phyloP scores from a whole-genome alignment of 306 rosid genomes.

The Neltuma alba region DNA sequence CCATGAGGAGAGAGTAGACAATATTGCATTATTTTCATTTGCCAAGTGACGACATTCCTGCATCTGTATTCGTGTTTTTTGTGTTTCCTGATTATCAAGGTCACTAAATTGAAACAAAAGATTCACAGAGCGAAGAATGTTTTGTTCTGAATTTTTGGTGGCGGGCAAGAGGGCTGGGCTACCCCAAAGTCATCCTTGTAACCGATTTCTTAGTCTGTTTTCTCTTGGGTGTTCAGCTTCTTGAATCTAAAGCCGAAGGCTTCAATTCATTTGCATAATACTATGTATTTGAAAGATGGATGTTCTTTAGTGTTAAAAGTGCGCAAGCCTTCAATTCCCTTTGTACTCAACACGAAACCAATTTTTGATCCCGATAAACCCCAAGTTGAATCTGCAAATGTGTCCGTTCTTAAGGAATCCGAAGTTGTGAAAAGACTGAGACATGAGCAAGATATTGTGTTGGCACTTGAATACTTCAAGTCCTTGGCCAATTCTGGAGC shows the following conservation, averaged over 20 bases:
- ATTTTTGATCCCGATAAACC: constrained; percentile 42
- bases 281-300: constrained; percentile 74
- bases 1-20: constrained; percentile 68
- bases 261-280: not conserved
- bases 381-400: constrained; percentile 28
- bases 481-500: constrained; percentile 57
- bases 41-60: constrained; percentile 68
- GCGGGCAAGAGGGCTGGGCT: not conserved
- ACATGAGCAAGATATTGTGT: constrained; percentile 39
- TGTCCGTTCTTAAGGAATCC: constrained; percentile 46
- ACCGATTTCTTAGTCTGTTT: not conserved
- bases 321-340: constrained; percentile 63
- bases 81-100: constrained; percentile 98
- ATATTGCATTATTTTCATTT: constrained; percentile 65
- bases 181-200: not conserved
- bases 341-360: constrained; percentile 64
- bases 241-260: not conserved
- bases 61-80: constrained; percentile 84
- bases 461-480: constrained; percentile 65
- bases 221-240: constrained; percentile 2
- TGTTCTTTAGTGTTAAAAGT: constrained; percentile 63
- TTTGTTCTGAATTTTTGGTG: not conserved
- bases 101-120: constrained; percentile 83
- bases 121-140: constrained; percentile 55
- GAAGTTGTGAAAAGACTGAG: constrained; percentile 52